These are phyloP conservation scores for Chrysoporthe cubensis DNA, from an alignment of 2,329 filamentous ascomycete genomes.

Conservation along the genomic window DNA sequence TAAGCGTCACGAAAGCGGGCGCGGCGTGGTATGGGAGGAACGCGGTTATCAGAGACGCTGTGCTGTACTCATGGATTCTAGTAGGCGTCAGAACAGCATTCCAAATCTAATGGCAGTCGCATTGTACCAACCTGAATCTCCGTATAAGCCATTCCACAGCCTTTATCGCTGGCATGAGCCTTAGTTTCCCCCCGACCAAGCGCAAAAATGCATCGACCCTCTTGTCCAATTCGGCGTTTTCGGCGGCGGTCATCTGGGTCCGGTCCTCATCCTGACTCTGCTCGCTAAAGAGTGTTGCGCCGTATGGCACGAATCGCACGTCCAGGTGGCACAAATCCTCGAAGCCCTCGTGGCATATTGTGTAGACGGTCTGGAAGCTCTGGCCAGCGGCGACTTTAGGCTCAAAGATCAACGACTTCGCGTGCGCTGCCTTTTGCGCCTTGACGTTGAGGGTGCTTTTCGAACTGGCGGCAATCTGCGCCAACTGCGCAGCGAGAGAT, in stretches of 20 bases:
- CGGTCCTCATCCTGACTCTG: slow-evolving; percentile 91
- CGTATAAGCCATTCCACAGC: slow-evolving; percentile 93
- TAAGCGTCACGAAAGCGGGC: slow-evolving; percentile 79
- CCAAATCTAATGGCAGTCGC: slow-evolving; percentile 1
- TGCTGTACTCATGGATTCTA: slow-evolving; percentile 92
- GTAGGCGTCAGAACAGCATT: slow-evolving; percentile 26
- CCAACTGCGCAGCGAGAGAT: slow-evolving; percentile 89
- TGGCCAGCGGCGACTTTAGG: slow-evolving; percentile 81
- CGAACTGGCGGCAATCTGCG: slow-evolving; percentile 86
- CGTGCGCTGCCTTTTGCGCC: slow-evolving; percentile 88
- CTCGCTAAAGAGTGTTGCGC: slow-evolving; percentile 83
- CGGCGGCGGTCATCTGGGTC: slow-evolving; percentile 76
- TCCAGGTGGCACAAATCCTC: slow-evolving; percentile 90
- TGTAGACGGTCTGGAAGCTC: slow-evolving; percentile 86
- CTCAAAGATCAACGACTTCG: slow-evolving; percentile 94
- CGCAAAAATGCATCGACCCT: slow-evolving; percentile 83
- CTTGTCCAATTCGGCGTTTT: slow-evolving; percentile 80
- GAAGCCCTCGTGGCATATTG: slow-evolving; percentile 86
- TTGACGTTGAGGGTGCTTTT: slow-evolving; percentile 91
- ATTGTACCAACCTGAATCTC: slow-evolving; percentile 71
- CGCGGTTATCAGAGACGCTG: slow-evolving; percentile 73
- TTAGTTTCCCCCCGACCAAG: slow-evolving; percentile 73
- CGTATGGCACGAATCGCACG: slow-evolving; percentile 73
- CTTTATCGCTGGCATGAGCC: slow-evolving; percentile 87
- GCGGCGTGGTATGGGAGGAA: slow-evolving; percentile 93